phyloP scores from a whole-genome alignment of 176 grass and related monocot genomes.

The Bolboschoenus planiculmis region DNA sequence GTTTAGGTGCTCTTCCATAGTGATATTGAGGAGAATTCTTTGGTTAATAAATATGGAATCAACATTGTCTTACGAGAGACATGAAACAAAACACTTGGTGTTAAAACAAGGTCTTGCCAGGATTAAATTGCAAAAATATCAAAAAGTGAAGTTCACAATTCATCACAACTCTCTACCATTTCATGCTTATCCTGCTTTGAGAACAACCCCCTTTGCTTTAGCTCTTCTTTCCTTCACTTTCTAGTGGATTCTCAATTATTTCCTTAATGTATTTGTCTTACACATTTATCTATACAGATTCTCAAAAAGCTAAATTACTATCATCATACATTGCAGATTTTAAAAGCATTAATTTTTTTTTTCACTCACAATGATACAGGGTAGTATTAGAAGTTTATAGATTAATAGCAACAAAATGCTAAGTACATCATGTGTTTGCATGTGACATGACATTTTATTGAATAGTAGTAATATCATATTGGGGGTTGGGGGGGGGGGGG shows the following conservation, averaged over 20 bases:
- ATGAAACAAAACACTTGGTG: neutral
- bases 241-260: conserved; percentile 20
- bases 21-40: neutral
- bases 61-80: neutral
- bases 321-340: neutral
- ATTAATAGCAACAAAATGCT: neutral
- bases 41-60: neutral
- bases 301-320: neutral
- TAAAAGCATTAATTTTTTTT: neutral
- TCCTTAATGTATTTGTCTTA: neutral
- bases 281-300: neutral
- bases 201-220: conserved; percentile 7
- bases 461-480: neutral
- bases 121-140: neutral
- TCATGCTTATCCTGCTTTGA: conserved; percentile 16
- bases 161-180: neutral
- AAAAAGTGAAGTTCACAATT: conserved; percentile 17
- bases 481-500: neutral
- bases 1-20: neutral
- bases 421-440: neutral
- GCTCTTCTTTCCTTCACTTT: conserved; percentile 18
- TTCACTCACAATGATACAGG: neutral
- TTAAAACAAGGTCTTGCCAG: neutral
- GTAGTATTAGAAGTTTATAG: neutral
- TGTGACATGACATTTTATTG: neutral